These are phyloP conservation scores for Bocquillonia castaneifolia DNA, from an alignment of 441 rosid genomes.

Conservation along the genomic window DNA sequence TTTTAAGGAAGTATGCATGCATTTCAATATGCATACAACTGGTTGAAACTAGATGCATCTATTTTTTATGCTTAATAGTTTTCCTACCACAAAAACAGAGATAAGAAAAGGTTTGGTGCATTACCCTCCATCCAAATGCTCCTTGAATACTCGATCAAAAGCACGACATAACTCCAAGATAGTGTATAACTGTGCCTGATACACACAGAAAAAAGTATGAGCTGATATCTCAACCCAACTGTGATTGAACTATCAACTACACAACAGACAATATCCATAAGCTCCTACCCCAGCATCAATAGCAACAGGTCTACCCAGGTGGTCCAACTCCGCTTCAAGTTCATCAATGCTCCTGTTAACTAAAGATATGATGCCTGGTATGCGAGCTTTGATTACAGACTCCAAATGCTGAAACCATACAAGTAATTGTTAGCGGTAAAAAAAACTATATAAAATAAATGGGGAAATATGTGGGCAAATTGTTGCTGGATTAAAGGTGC, in stretches of 20 bases:
- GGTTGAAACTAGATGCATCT: background rate
- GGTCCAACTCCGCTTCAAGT: constrained; percentile 62
- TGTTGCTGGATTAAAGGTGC: background rate
- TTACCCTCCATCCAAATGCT: constrained; percentile 96
- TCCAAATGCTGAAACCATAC: constrained; percentile 56
- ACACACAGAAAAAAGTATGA: constrained; percentile 10
- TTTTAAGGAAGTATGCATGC: background rate
- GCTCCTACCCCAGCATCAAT: constrained; percentile 78
- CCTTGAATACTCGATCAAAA: constrained; percentile 81
- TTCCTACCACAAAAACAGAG: background rate
- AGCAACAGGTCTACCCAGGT: constrained; percentile 67
- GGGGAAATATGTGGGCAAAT: background rate
- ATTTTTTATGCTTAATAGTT: background rate
- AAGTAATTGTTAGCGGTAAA: constrained; percentile 9
- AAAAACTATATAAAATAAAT: constrained; percentile 4
- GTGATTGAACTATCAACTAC: constrained; percentile 9
- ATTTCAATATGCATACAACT: background rate
- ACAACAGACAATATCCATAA: background rate
- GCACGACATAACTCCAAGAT: constrained; percentile 86
- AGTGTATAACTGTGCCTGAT: constrained; percentile 78
- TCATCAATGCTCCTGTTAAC: constrained; percentile 66
- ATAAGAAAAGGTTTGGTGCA: background rate
- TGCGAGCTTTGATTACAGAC: constrained; percentile 53
- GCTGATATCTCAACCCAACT: constrained; percentile 9
- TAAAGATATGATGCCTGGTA: constrained; percentile 58